phyloP scores from a whole-genome alignment of 2,329 filamentous ascomycete genomes.

The Raffaelea deltoideospora region DNA sequence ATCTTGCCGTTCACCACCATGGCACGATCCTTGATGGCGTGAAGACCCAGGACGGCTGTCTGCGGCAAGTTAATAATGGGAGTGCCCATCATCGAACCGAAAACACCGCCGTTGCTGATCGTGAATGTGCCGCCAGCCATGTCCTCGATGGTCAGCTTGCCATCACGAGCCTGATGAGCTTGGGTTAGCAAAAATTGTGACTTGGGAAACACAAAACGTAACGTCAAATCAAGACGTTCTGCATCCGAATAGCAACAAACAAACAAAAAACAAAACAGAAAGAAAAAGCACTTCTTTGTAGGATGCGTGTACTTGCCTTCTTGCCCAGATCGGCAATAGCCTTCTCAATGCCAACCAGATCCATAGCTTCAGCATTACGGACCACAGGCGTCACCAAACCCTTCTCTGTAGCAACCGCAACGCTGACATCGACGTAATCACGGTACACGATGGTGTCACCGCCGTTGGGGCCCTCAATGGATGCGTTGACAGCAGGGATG shows the following conservation, averaged over 20 bases:
- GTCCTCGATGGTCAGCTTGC: conserved; percentile 95
- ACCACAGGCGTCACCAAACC: conserved; percentile 94
- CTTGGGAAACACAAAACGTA: too few relatives aligned
- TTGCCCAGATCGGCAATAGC: conserved; percentile 86
- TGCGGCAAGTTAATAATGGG: conserved; percentile 97
- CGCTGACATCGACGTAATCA: conserved; percentile 95
- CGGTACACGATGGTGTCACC: conserved; percentile 97
- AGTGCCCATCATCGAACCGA: conserved; percentile 92
- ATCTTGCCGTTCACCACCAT: conserved; percentile 86
- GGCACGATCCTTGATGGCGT: conserved; percentile 91
- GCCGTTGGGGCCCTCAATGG: conserved; percentile 86
- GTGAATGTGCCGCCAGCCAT: conserved; percentile 98
- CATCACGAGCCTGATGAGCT: conserved; percentile 60
- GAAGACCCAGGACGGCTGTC: conserved; percentile 78
- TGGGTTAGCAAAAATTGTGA: conserved; percentile 4
- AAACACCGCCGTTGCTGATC: conserved; percentile 94
- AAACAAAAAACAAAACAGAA: background rate
- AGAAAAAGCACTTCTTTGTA: background rate
- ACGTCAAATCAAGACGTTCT: too few relatives aligned
- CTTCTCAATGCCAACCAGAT: conserved; percentile 81
- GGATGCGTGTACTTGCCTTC: conserved; percentile 46
- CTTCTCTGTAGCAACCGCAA: conserved; percentile 95
- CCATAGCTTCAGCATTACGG: conserved; percentile 78
- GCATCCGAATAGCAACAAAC: too few relatives aligned
- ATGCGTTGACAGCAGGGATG: conserved; percentile 87